Evolutionary conservation across 2,329 filamentous ascomycete genomes (phyloP).

Genomic region (Tolypocladium cylindrosporum): DNA sequence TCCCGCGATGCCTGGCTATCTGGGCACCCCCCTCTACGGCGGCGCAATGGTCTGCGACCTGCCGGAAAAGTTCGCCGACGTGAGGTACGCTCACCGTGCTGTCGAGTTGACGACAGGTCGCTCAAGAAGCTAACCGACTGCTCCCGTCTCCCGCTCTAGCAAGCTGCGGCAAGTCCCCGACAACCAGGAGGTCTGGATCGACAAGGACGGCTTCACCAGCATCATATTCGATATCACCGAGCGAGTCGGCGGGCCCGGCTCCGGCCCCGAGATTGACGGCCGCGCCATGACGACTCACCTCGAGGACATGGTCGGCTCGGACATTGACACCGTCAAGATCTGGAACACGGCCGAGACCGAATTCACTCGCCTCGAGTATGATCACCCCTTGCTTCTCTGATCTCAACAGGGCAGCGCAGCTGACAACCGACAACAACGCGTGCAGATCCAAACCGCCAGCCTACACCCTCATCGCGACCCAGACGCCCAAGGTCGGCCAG

Average conservation of each 20-base stretch:
- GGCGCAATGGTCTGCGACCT: slow-evolving; percentile 62
- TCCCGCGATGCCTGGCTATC: slow-evolving; percentile 40
- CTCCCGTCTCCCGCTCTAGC: slow-evolving; percentile 27
- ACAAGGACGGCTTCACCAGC: slow-evolving; percentile 71
- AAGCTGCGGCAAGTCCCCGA: slow-evolving; percentile 67
- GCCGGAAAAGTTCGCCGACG: slow-evolving; percentile 58
- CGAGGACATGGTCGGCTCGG: slow-evolving; percentile 57
- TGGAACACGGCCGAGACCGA: slow-evolving; percentile 54
- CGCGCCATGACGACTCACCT: slow-evolving; percentile 60
- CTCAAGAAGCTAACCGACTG: slow-evolving; percentile 4
- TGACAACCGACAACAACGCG: background rate
- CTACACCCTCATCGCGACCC: slow-evolving; percentile 61
- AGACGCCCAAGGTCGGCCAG: slow-evolving; percentile 32
- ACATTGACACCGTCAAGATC: slow-evolving; percentile 54
- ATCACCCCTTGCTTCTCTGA: slow-evolving; percentile 13
- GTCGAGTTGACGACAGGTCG: background rate
- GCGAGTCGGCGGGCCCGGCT: slow-evolving; percentile 52
- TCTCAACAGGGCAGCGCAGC: background rate
- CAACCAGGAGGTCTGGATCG: slow-evolving; percentile 89
- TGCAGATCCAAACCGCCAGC: slow-evolving; percentile 39
- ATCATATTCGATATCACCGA: slow-evolving; percentile 89
- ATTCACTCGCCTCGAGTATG: slow-evolving; percentile 45
- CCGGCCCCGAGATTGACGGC: slow-evolving; percentile 52
- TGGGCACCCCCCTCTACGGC: slow-evolving; percentile 55
- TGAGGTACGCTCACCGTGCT: slow-evolving; percentile 43